Base-by-base conservation (phyloP, 2,329 filamentous ascomycete species). In the Xylaria sp. region DNA sequence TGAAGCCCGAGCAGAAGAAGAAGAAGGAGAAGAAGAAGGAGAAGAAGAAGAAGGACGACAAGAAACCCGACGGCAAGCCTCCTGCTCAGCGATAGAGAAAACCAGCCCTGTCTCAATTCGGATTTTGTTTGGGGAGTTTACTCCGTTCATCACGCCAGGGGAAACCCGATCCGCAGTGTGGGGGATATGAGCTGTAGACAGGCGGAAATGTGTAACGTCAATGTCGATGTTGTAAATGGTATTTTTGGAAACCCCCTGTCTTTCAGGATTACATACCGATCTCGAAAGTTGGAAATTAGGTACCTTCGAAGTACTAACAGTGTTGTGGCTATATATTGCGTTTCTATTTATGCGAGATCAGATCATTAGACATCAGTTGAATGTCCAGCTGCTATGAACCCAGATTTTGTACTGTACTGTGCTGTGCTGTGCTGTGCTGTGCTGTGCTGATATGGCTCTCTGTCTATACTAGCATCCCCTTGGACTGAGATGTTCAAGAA, bases 1-100 rank as follows among this genome's bases (percentile, higher is more conserved):
- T 87, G 79, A 89, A 89, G 80, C 86, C 86, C 17, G 85, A 87
- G 73, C 87, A 89, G 77, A 84, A 80, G 75, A 86, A 85, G 77
- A 83, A 83, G 73, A 86, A 86, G 77, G 80, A 80, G 61, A 77
- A 78, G 31, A 80, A 80, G 57, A 79, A 80, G 60, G 77, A n/a
- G n/a, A n/a, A n/a, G n/a, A n/a, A n/a, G n/a, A n/a, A 78, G 36
- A 31, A 33, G 27, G 49, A 79, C 57, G 79, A 81, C 59, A 82
- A 81, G 56, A 77, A 75, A 64, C 77, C 80, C 56, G 77, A 74
- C 39, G 73, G 70, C 29, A 76, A 75, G 61, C 72, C 74, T 17
- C 71, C 74, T 15, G 74, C 75, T 25, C 67, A 71, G 66, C 69
- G 75, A 71, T 76, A 71, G 64, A 66, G 20, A 13, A 63, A 39